phyloP scores from a whole-genome alignment of 345 rosid genomes.

The Linum trigynum region DNA sequence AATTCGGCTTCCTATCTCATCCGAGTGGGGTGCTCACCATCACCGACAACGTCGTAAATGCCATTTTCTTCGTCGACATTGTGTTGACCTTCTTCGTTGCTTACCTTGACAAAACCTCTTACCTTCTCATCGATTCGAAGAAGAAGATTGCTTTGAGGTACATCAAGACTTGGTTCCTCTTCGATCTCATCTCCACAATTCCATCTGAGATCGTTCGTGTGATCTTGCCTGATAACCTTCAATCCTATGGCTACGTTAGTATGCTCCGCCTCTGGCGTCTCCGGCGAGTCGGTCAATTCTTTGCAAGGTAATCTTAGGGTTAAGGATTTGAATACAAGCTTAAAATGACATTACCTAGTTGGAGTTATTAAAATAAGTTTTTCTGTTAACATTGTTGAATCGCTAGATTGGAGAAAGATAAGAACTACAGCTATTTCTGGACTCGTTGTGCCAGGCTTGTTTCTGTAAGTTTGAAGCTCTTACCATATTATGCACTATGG shows the following conservation, averaged over 20 bases:
- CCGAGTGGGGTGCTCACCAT: slow-evolving; percentile 41
- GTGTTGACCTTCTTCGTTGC: slow-evolving; percentile 74
- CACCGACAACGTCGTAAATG: slow-evolving; percentile 55
- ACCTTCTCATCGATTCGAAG: slow-evolving; percentile 51
- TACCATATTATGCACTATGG: too few species aligned
- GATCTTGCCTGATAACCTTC: slow-evolving; percentile 35
- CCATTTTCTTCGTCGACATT: slow-evolving; percentile 58
- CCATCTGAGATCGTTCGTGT: slow-evolving; percentile 50
- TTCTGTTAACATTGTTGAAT: too few species aligned
- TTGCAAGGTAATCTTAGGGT: slow-evolving; percentile 31
- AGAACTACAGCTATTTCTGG: slow-evolving; percentile 56
- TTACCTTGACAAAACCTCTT: slow-evolving; percentile 53
- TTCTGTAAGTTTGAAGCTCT: slow-evolving; percentile 36
- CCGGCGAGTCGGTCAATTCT: slow-evolving; percentile 59
- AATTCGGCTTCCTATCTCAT: slow-evolving; percentile 50
- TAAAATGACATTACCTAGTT: too few species aligned
- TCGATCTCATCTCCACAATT: slow-evolving; percentile 62
- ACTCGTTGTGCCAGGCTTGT: slow-evolving; percentile 60
- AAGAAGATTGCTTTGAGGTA: slow-evolving; percentile 59
- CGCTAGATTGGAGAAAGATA: slow-evolving; percentile 72
- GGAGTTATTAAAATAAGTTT: too few species aligned
- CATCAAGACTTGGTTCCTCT: slow-evolving; percentile 38
- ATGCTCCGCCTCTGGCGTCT: slow-evolving; percentile 96
- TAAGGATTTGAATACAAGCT: not conserved
- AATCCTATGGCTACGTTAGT: slow-evolving; percentile 55